These are phyloP conservation scores for Candida xyloterini DNA, from an alignment of 805 yeast species.

Conservation along the genomic window DNA sequence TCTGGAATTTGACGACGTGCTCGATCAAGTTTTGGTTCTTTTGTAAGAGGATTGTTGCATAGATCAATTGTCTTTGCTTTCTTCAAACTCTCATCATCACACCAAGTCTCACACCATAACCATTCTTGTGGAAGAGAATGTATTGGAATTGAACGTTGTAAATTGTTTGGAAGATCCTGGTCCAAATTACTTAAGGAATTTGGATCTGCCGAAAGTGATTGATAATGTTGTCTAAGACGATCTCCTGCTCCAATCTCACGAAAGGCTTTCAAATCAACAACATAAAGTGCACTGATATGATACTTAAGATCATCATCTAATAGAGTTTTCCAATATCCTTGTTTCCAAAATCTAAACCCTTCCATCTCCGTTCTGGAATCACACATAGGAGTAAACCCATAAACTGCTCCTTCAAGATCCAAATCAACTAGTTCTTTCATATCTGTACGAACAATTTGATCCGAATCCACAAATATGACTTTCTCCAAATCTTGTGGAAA, in stretches of 20 bases:
- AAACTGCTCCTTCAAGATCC: slow-evolving; percentile 78
- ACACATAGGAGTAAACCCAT: slow-evolving; percentile 86
- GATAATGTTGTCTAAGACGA: slow-evolving; percentile 77
- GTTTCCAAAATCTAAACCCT: slow-evolving; percentile 88
- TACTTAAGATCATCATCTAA: slow-evolving; percentile 59
- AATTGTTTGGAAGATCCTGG: slow-evolving; percentile 89
- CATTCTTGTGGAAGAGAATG: slow-evolving; percentile 76
- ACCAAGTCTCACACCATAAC: slow-evolving; percentile 96
- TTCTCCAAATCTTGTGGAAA: slow-evolving; percentile 76
- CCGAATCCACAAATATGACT: slow-evolving; percentile 84
- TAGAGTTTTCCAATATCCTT: slow-evolving; percentile 80
- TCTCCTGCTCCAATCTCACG: slow-evolving; percentile 75
- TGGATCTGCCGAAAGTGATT: slow-evolving; percentile 74
- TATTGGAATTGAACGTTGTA: slow-evolving; percentile 67
- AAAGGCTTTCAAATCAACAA: slow-evolving; percentile 70
- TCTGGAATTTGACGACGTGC: slow-evolving; percentile 78
- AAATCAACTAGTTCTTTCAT: slow-evolving; percentile 62
- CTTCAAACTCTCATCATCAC: slow-evolving; percentile 57
- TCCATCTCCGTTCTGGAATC: slow-evolving; percentile 77
- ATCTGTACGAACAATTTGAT: slow-evolving; percentile 76
- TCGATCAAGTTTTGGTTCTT: slow-evolving; percentile 71
- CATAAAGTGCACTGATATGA: slow-evolving; percentile 82
- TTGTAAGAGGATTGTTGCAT: slow-evolving; percentile 80
- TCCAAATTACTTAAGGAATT: slow-evolving; percentile 78
- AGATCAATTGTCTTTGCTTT: slow-evolving; percentile 77